Conservation (phyloP, 2,329 filamentous ascomycete species). For the Talaromyces sp. region DNA sequence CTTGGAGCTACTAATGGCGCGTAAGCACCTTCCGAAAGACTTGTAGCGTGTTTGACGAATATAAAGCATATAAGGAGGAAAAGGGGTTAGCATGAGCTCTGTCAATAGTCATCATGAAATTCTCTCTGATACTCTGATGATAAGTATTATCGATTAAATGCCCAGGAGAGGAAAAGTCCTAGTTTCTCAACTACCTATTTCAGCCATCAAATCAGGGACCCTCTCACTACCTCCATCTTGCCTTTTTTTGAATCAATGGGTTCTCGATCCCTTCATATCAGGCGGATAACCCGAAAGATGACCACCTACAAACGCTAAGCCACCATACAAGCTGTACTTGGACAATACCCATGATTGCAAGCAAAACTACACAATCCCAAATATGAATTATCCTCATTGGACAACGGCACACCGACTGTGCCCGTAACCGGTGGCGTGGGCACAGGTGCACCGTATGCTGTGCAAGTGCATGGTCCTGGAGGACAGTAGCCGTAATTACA, state of each 20-base stretch:
- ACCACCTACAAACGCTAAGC: not conserved
- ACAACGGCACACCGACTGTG: constrained; percentile 22
- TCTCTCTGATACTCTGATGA: not conserved
- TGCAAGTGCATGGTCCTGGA: constrained; percentile 32
- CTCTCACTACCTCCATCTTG: not conserved
- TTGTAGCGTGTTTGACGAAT: too few species aligned
- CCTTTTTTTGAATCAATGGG: not conserved
- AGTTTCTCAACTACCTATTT: not conserved
- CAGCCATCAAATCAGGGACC: not conserved
- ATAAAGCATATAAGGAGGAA: too few species aligned
- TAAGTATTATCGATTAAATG: too few species aligned
- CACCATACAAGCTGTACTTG: constrained; percentile 24
- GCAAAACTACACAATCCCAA: constrained; percentile 47
- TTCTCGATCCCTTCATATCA: not conserved
- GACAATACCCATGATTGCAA: constrained; percentile 49
- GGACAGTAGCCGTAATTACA: constrained; percentile 33
- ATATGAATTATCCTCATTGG: constrained; percentile 35
- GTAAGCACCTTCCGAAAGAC: not conserved
- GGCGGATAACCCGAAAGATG: not conserved
- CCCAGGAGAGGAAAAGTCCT: not conserved
- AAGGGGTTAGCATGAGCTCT: too few species aligned
- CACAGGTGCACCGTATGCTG: constrained; percentile 23
- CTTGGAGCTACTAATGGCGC: not conserved
- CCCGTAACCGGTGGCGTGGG: constrained; percentile 26
- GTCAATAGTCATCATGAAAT: not conserved